Base-by-base conservation (phyloP, 345 rosid genomes). In the Cardamine occulta region DNA sequence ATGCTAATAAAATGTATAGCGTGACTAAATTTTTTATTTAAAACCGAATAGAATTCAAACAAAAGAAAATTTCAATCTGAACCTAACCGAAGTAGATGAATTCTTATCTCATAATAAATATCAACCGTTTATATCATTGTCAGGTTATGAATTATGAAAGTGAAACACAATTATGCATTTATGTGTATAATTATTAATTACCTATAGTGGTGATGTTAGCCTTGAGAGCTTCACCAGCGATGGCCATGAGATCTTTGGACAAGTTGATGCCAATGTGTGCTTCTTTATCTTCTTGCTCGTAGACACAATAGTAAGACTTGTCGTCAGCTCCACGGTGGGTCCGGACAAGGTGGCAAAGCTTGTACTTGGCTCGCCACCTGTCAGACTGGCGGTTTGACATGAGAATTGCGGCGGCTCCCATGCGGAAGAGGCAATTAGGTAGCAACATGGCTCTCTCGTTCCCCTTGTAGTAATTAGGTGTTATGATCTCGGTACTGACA, bases 321-420 rank as follows among this genome's bases (percentile, higher is more conserved):
- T 90, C 93, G 14, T 90, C 93, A 6, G 87, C 87, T 0, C 93
- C 96, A n/a, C 85, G 83, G 69, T 90, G 93, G 64, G 93, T 90
- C 28, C 96, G 78, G n/a, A 90, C 93, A 0, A 90, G 87, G 73
- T 86, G 93, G 18, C 85, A 85, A n/a, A 90, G 80, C 35, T 77
- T 76, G 85, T 85, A 90, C 79, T 90, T 90, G 24, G 96, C 93
- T 47, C 89, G 76, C 74, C 86, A 62, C 47, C 86, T 26, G 73
- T 84, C 85, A 3, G 88, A 83, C 34, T 77, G 49, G 26, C 89
- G 84, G 86, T 88, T 91, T 2, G 97, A 87, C 40, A 91, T 61
- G 49, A 87, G 84, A 47, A 91, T 84, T 1, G 97, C 89, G 0
- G 90, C 93, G 0, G 88, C 82, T 0, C 97, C 97, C 94, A 91